A percentile compares a stretch with the other conserved stretches of the same genome.
These are phyloP conservation scores for Fusarium newnesense DNA, from an alignment of 2,329 filamentous ascomycete genomes.

Conservation along the genomic window DNA sequence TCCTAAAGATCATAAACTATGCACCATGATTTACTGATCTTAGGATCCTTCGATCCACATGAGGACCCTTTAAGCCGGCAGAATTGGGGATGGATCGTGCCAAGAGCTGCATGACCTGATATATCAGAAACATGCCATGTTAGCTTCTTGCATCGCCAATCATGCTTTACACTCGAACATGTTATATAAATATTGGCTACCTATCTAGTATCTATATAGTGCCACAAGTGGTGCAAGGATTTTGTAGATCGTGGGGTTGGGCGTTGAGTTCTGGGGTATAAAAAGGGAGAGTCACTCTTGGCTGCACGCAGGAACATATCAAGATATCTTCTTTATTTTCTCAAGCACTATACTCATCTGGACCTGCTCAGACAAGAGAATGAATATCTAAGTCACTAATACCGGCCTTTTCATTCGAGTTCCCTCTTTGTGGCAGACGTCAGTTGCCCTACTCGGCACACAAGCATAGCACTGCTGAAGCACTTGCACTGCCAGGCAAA, in stretches of 20 bases:
- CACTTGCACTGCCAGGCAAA: background rate
- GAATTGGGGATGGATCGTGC: conserved; percentile 21
- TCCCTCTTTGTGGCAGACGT: background rate
- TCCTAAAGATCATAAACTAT: conserved; percentile 3
- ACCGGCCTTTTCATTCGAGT: background rate
- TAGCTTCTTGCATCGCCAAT: background rate
- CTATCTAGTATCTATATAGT: background rate
- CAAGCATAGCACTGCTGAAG: background rate
- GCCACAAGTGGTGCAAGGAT: conserved; percentile 12
- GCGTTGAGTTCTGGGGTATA: conserved; percentile 6
- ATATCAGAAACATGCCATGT: conserved; percentile 18
- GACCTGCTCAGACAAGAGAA: no score
- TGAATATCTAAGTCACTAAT: background rate
- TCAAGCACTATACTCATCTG: background rate
- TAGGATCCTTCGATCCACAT: background rate
- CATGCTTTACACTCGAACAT: background rate
- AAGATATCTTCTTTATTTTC: background rate
- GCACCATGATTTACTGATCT: background rate
- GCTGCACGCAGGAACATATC: background rate
- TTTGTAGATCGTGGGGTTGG: conserved; percentile 6
- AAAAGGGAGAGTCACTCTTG: background rate
- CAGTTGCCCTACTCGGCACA: background rate
- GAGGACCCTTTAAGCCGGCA: background rate
- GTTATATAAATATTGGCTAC: background rate
- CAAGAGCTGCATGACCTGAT: conserved; percentile 29